Evolutionary conservation across 768 basidiomycete species (phyloP), one percentile per base, ranked within the genome.

Genomic region (Boletus rufocinnamomeus): DNA sequence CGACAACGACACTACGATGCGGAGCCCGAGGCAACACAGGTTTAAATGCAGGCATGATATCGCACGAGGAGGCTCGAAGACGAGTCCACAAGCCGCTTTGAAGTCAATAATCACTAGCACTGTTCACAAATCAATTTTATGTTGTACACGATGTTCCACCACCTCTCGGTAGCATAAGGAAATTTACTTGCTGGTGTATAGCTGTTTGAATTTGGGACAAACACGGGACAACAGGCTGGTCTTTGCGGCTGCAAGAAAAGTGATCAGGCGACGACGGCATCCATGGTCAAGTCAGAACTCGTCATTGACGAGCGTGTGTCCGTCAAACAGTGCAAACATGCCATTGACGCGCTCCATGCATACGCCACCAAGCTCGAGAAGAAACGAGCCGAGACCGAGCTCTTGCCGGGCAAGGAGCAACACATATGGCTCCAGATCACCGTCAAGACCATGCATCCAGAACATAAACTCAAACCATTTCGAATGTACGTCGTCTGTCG

Each of bases 341-440:
- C 96, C 6, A 78, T 96, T 9, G 81, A 86, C 1, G 91, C 95
- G 0, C 82, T 99, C 19, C 80, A 90, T 51, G 76, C 80, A 2
- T 84, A 98, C 68, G 85, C 88, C 46, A 67, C 76, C 49, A 87
- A 90, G 69, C 79, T 80, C 65, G 82, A 85, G 62, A 75, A 82
- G 63, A 76, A 90, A 66, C 79, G 81, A 57, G 84, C 88, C 58
- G 86, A 91, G 71, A 85, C 73, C 0, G 88, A 97, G 68, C 84
- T 95, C 8, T 74, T 94, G 53, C 80, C 85, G 0, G 83, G 82
- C 47, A 91, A 85, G 72, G 93, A 95, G 66, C 91, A 93, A 68
- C 78, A 86, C 72, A 80, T 98, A 54, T 98, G 93, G 91, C 81
- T 99, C 21, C 87, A 91, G 63, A 79, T 98, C 54, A 84, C 91